Percentiles rank a stretch among this genome's conserved stretches.
These are phyloP conservation scores for Chlorella sorokiniana DNA, from an alignment of 139 green algal genomes.

Conservation along the genomic window DNA sequence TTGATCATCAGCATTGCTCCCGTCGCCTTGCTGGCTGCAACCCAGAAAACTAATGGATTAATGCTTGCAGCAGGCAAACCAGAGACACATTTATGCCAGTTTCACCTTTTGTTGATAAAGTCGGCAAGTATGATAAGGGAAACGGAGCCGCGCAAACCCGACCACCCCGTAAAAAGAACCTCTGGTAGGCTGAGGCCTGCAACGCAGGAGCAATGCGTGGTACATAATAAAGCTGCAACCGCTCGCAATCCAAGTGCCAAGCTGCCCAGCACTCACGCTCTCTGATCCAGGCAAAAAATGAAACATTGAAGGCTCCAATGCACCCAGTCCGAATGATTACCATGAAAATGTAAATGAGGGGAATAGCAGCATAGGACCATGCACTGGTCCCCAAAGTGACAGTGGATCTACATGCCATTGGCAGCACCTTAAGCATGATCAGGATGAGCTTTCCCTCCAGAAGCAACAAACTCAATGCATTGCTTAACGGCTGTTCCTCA, in stretches of 20 bases:
- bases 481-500: neutral
- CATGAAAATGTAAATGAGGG: slow-evolving; percentile 64
- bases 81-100: neutral
- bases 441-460: too few species aligned
- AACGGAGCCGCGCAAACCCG: slow-evolving; percentile 78
- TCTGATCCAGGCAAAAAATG: slow-evolving; percentile 32
- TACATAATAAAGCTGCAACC: neutral
- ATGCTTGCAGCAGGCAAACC: neutral
- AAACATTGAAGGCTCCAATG: slow-evolving; percentile 42
- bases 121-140: slow-evolving; percentile 84
- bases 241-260: neutral
- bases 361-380: slow-evolving; percentile 42
- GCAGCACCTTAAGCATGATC: neutral
- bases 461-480: neutral
- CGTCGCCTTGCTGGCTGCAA: too few species aligned
- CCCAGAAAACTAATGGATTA: too few species aligned
- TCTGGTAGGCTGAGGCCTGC: slow-evolving; percentile 52
- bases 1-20: too few species aligned
- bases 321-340: slow-evolving; percentile 50
- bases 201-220: neutral
- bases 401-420: neutral
- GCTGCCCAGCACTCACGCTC: slow-evolving; percentile 7
- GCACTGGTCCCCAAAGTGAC: slow-evolving; percentile 21
- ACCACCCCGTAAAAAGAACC: slow-evolving; percentile 66
- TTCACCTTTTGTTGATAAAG: slow-evolving; percentile 41